Percentiles rank a stretch among this genome's conserved stretches.
Evolutionary conservation across 768 basidiomycete genomes (phyloP).

Genomic region (Phylloporus rhodoxanthus): DNA sequence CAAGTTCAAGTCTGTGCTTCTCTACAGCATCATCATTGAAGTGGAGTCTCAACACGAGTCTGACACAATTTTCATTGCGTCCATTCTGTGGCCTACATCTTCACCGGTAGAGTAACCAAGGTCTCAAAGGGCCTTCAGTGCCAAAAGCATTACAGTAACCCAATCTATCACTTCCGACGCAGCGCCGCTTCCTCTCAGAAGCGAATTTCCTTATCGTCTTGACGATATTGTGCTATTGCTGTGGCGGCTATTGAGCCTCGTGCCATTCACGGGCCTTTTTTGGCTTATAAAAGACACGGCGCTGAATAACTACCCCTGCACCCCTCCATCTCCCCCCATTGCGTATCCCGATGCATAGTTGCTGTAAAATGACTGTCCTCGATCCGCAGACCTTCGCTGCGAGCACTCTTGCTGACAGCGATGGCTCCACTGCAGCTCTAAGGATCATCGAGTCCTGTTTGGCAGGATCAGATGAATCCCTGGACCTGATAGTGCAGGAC

Average conservation of each 20-base stretch:
- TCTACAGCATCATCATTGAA: too few species aligned
- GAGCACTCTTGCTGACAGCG: conserved; percentile 14
- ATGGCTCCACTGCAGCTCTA: too few species aligned
- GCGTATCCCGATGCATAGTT: neutral
- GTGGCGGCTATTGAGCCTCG: neutral
- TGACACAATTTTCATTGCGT: too few species aligned
- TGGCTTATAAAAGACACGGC: neutral
- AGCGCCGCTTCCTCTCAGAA: neutral
- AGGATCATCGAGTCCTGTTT: conserved; percentile 22
- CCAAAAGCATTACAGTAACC: too few species aligned
- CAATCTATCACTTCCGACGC: too few species aligned
- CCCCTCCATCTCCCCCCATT: neutral
- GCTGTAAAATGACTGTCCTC: conserved; percentile 4
- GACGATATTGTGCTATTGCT: neutral
- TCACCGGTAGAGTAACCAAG: neutral
- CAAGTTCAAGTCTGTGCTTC: too few species aligned
- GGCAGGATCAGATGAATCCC: conserved; percentile 13
- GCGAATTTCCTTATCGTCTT: neutral
- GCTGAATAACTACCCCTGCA: neutral
- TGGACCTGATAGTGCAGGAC: conserved; percentile 25
- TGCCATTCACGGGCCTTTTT: neutral
- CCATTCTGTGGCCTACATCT: too few species aligned
- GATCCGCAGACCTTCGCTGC: conserved; percentile 17
- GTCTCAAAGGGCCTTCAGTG: too few species aligned
- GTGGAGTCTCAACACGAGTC: too few species aligned